phyloP scores from a whole-genome alignment of 2,329 filamentous ascomycete genomes.

The Cladosporium sp. region DNA sequence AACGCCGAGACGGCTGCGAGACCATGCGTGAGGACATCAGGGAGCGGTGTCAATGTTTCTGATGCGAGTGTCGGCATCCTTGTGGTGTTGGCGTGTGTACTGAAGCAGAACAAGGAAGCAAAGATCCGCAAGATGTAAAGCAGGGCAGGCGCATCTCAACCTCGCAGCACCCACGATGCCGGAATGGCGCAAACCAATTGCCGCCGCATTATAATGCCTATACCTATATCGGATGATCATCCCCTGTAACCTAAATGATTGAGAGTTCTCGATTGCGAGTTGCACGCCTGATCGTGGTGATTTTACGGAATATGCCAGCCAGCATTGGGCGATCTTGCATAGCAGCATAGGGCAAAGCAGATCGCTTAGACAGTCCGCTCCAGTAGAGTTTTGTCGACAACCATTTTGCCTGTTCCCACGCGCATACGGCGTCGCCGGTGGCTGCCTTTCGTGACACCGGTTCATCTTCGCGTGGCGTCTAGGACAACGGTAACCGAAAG shows the following conservation, averaged over 20 bases:
- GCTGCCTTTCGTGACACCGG: background rate
- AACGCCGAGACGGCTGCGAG: conserved; percentile 49
- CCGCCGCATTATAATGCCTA: conserved; percentile 1
- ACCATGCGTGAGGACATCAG: conserved; percentile 40
- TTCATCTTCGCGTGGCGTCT: conserved; percentile 7
- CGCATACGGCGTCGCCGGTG: conserved; percentile 2
- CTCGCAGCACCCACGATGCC: background rate
- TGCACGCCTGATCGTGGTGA: background rate
- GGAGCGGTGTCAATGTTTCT: conserved; percentile 34
- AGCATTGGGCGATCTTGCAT: background rate
- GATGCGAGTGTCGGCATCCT: background rate
- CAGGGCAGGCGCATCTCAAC: conserved; percentile 4
- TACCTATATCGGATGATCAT: background rate
- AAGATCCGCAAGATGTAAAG: background rate
- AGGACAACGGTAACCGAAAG: background rate
- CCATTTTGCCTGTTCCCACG: background rate
- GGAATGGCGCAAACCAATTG: background rate
- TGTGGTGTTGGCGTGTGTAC: background rate
- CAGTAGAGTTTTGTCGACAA: background rate
- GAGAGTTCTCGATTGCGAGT: background rate
- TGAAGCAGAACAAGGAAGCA: background rate
- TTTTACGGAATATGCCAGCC: background rate
- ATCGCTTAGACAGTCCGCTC: background rate
- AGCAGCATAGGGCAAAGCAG: background rate
- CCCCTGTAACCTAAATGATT: background rate